Evolutionary conservation across 345 rosid genomes (phyloP), one percentile per base, ranked within the genome.

Genomic region (Microcos paniculata): DNA sequence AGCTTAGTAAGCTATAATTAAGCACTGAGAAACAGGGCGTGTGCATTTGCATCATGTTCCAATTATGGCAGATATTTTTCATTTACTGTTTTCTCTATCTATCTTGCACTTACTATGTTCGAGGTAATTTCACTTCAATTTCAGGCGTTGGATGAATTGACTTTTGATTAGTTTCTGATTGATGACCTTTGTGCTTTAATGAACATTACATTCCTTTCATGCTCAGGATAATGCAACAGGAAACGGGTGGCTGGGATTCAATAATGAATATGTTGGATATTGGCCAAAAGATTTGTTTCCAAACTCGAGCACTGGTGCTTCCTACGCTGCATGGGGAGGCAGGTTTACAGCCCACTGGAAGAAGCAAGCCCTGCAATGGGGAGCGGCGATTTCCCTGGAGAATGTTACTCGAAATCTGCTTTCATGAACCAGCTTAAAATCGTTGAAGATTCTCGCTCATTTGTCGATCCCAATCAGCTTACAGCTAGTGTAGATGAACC

Each of bases 241-340:
- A 76, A 52, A 72, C 35, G 76, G 82, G 80, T 82, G 82, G 82
- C 49, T 79, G 67, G 28, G 46, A 18, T 40, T n/a, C 48, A n/a
- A 76, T 11, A 2, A 45, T 57, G 19, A 62, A 55, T 46, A 38
- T 42, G 24, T 82, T 58, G 85, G 81, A 0, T 80, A 77, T 14
- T 83, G 77, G 81, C 81, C 82, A 57, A 48, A 28, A 0, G 14
- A 72, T 15, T 59, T 75, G 65, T 79, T 83, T 51, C 38, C 40
- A 28, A 58, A 71, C 42, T 73, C 79, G 40, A 21, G 33, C 4
- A 9, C 19, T 31, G 38, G 40, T 15, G 66, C 38, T 26, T 28
- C 35, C n/a, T 21, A 24, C 66, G 13, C 16, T 12, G 40, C 40
- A 15, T 31, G 66, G 66, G 66, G 43, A 3, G 21, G 21, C 19